Evolutionary conservation across 345 rosid species (phyloP), one percentile per base, ranked within the genome.

Genomic region (Cardamine chenopodiifolia): DNA sequence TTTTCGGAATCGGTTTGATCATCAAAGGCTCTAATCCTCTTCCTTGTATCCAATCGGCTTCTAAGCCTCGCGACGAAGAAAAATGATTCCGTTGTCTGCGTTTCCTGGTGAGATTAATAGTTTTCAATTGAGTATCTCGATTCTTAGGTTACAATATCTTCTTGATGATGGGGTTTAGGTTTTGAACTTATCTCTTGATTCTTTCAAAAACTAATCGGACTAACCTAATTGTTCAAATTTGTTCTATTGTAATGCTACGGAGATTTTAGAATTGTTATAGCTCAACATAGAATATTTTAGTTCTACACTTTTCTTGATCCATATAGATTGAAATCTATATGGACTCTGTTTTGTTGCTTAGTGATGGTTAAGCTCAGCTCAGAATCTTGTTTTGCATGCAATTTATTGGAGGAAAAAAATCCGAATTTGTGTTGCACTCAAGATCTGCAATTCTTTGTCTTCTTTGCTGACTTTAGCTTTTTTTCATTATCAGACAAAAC

Each of bases 21-120:
- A 82, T 94, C 55, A 94, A 94, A 65, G 98, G 96, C 59, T 82
- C 82, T 20, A 94, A 93, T 79, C 98, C 98, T 65, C 81, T 94
- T 31, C 90, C 97, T 62, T 91, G 97, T 2, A 75, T 82, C 62
- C 85, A 80, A 47, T 40, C 82, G 6, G 20, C 59, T 52, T 55
- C 82, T 9, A 70, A 81, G 40, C 63, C 67, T 47, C 18, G 32
- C 68, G 45, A 49, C 3, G 62, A 75, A 31, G 74, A 52, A 2
- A 68, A 68, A 49, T 75, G 79, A 75, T 48, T 58, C 62, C 1
- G 61, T 5, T 3, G 2, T 57, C 52, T 47, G 9, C 5, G 20
- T 58, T 68, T 70, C 13, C 34, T 6, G 66, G 78, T 83, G 56
- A 17, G 34, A 14, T 62, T 74, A 15, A 8, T 37, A 9, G 57